phyloP scores from a whole-genome alignment of 257 asterid species.

The Solanum dulcamara region DNA sequence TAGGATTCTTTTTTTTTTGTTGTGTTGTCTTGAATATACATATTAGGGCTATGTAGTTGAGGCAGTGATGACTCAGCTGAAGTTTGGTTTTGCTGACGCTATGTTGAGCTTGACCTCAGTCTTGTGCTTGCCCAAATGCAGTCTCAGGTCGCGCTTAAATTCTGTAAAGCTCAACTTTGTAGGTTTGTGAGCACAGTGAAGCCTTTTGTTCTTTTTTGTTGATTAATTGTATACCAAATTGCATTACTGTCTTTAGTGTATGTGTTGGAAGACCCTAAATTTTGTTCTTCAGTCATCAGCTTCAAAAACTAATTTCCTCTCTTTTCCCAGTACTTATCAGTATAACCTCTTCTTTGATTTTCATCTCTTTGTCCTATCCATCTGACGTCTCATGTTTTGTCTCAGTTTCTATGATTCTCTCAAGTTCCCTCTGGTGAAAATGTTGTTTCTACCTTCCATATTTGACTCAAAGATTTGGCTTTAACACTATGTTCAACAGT shows the following conservation, averaged over 20 bases:
- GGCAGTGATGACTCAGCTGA: not conserved
- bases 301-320: not conserved
- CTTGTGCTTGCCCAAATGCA: not conserved
- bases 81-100: constrained; percentile 9
- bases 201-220: not conserved
- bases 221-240: not conserved
- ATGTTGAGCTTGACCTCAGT: too few species aligned
- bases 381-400: not conserved
- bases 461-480: not conserved
- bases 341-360: not conserved
- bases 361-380: not conserved
- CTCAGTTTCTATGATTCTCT: not conserved
- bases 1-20: not conserved
- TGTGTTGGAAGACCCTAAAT: not conserved
- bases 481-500: not conserved
- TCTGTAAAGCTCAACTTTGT: not conserved
- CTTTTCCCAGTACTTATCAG: not conserved
- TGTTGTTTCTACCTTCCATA: not conserved
- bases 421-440: not conserved
- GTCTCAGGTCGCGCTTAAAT: not conserved
- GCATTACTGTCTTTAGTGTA: not conserved
- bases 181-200: not conserved
- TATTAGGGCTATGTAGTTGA: not conserved
- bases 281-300: not conserved
- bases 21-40: not conserved